phyloP scores from a whole-genome alignment of 495 filamentous ascomycete species.

The Cercophora newfieldiana region DNA sequence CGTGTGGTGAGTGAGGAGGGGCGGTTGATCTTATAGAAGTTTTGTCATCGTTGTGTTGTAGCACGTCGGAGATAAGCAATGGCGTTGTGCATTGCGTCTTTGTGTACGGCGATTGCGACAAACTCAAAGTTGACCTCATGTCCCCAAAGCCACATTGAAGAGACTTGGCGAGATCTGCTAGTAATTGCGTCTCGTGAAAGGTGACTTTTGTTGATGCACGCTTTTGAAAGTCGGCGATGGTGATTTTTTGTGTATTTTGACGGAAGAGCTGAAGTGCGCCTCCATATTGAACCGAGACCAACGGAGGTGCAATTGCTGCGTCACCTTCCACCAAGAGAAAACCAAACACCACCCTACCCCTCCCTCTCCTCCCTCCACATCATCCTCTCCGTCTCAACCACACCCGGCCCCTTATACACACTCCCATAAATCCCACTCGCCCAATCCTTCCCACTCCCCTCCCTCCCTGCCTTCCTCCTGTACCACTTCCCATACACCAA shows the following conservation, averaged over 20 bases:
- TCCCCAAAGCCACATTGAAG: background rate
- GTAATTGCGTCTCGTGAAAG: background rate
- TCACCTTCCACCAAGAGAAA: background rate
- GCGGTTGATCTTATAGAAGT: background rate
- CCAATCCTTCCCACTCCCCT: constrained; percentile 40
- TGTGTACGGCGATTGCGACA: constrained; percentile 11
- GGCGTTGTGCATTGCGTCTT: constrained; percentile 9
- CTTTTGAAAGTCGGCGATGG: too few relatives aligned
- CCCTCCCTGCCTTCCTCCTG: constrained; percentile 30
- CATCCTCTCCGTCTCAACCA: constrained; percentile 44
- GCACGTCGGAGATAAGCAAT: background rate
- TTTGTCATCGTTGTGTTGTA: background rate
- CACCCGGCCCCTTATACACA: constrained; percentile 54
- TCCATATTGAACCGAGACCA: too few relatives aligned
- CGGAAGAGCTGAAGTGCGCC: too few relatives aligned
- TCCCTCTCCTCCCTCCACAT: constrained; percentile 51
- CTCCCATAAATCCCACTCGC: constrained; percentile 54
- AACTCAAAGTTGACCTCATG: background rate
- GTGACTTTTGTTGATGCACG: too few relatives aligned
- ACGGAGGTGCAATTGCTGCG: too few relatives aligned
- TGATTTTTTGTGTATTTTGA: too few relatives aligned
- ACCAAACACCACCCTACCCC: background rate
- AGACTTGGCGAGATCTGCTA: background rate
- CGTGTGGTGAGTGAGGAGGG: background rate
- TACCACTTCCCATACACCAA: constrained; percentile 45